Evolutionary conservation across 2,329 filamentous ascomycete genomes (phyloP).

Genomic region (Eutypella sp.): DNA sequence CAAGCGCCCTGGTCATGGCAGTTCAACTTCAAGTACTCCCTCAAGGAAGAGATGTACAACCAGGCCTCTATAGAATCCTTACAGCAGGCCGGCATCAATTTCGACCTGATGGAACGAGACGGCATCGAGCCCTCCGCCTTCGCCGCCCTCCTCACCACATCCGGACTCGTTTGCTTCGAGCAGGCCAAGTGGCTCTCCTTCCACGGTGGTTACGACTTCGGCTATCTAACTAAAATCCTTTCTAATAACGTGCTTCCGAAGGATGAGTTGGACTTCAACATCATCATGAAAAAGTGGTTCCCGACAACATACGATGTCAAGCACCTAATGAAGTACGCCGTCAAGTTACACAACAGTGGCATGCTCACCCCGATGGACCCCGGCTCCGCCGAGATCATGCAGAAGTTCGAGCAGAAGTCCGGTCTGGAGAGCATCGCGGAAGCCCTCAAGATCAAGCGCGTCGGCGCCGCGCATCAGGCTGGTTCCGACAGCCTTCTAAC

Average conservation of each 20-base stretch:
- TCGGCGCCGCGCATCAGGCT: slow-evolving; percentile 85
- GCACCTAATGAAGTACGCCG: slow-evolving; percentile 89
- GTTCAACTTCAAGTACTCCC: slow-evolving; percentile 96
- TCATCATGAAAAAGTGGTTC: slow-evolving; percentile 87
- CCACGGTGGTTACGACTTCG: slow-evolving; percentile 97
- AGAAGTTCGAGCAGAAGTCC: slow-evolving; percentile 83
- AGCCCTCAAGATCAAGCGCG: slow-evolving; percentile 81
- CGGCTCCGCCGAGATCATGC: slow-evolving; percentile 66
- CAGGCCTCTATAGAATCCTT: slow-evolving; percentile 91
- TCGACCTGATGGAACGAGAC: slow-evolving; percentile 74
- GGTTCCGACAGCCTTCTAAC: slow-evolving; percentile 92
- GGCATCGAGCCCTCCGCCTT: slow-evolving; percentile 90
- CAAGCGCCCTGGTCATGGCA: slow-evolving; percentile 90
- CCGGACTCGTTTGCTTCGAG: slow-evolving; percentile 81
- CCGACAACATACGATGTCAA: slow-evolving; percentile 94
- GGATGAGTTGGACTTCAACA: slow-evolving; percentile 85
- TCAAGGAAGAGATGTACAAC: slow-evolving; percentile 96
- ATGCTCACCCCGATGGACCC: slow-evolving; percentile 61
- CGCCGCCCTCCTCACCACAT: slow-evolving; percentile 83
- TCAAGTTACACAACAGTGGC: slow-evolving; percentile 60
- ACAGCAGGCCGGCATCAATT: slow-evolving; percentile 88
- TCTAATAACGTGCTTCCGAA: slow-evolving; percentile 77
- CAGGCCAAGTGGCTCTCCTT: slow-evolving; percentile 96
- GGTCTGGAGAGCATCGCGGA: slow-evolving; percentile 92
- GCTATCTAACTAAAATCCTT: slow-evolving; percentile 92